Evolutionary conservation across 805 yeast species (phyloP), one percentile per base, ranked within the genome.

Genomic region (Metschnikowia reukaufii): DNA sequence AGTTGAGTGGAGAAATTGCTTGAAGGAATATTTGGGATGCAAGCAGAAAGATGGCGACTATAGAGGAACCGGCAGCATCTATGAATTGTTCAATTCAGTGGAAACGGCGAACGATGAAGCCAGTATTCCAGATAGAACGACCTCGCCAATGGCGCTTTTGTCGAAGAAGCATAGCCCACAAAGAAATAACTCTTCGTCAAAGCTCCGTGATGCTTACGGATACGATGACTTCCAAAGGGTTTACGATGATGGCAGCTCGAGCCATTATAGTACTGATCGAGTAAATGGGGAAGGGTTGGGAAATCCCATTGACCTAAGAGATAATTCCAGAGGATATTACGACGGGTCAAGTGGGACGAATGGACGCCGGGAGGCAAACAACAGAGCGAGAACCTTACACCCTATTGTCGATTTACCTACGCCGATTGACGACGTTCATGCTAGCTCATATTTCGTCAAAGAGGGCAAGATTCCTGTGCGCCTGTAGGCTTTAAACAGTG

Each of bases 61-160:
- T 54, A 63, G 57, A 44, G 77, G 77, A 4, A 47, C 38, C 33
- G 77, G 76, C 6, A 64, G 68, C 49, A 66, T 72, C 37, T 42
- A 56, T 17, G 58, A 61, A 25, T 65, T 72, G 44, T 69, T 64
- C 50, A 60, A 59, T 34, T 54, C 59, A 33, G 54, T 62, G 31
- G 66, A 62, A 21, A 39, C 30, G 5, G 47, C 36, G 12, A 39
- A 43, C 19, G 44, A 44, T 18, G 41, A 18, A 1, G 38, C 34
- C 33, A 49, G 49, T 34, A 23, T 42, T 32, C 34, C 29, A 4
- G 42, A 36, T 16, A 30, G 49, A 10, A 45, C 47, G 4, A 30
- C 41, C 7, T 42, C 46, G 32, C 50, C 48, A 18, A n/a, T 25
- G 6, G 50, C 40, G 20, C n/a, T 17, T 12, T 3, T 36, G 8